These are phyloP conservation scores for Onygenales sp. DNA, from an alignment of 2,329 filamentous ascomycete genomes.

Conservation along the genomic window DNA sequence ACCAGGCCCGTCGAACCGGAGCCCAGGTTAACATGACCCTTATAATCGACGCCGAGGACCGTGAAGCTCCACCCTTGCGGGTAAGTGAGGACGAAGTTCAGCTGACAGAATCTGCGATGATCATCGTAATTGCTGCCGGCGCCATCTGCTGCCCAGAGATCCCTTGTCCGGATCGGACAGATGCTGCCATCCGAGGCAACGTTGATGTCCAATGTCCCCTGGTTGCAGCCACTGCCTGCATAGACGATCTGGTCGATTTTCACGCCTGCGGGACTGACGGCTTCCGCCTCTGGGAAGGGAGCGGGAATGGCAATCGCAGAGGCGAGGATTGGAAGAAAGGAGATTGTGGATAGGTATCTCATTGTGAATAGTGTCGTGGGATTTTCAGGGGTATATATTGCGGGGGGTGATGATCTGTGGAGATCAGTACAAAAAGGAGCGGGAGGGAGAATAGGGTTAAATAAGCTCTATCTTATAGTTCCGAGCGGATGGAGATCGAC, in stretches of 20 bases:
- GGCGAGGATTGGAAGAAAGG: neutral
- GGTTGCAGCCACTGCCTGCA: constrained; percentile 8
- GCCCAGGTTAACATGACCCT: constrained; percentile 5
- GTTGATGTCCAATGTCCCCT: constrained; percentile 4
- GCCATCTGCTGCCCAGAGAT: constrained; percentile 4
- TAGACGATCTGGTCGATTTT: constrained; percentile 5
- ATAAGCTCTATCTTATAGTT: neutral
- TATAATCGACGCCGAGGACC: constrained; percentile 7
- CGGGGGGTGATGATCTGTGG: neutral
- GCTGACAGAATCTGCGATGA: constrained; percentile 9
- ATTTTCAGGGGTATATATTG: neutral
- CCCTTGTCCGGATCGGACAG: constrained; percentile 7
- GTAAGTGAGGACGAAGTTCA: constrained; percentile 10
- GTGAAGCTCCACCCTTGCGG: constrained; percentile 9
- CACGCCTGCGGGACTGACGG: neutral
- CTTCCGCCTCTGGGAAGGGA: neutral
- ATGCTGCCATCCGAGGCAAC: constrained; percentile 7
- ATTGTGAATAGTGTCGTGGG: neutral
- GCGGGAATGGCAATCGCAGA: neutral
- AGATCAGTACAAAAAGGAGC: neutral
- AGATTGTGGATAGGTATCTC: neutral
- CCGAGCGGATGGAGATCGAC: neutral
- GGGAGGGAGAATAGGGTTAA: neutral
- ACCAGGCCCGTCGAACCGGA: constrained; percentile 3
- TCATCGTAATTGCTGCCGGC: constrained; percentile 3